phyloP scores from a whole-genome alignment of 1,284 basidiomycete species.

The Prillingera fragicola region DNA sequence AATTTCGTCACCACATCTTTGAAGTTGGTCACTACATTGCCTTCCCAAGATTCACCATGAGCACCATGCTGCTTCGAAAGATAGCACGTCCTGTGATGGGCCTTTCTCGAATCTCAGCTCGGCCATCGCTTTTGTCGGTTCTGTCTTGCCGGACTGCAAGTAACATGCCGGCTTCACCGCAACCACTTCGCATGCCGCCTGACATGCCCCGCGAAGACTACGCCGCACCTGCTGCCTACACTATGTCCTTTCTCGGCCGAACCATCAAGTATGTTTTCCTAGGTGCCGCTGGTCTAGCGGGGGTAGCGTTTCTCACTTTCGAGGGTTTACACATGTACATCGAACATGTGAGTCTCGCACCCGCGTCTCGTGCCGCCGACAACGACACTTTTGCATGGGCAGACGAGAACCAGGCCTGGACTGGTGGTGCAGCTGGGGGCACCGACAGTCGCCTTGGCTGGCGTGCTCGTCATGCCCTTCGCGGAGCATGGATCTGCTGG shows the following conservation, averaged over 20 bases:
- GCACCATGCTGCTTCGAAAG: too few species aligned
- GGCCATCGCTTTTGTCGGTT: too few species aligned
- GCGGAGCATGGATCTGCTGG: constrained; percentile 70
- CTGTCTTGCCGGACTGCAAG: too few species aligned
- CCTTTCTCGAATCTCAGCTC: too few species aligned
- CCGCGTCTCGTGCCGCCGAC: constrained; percentile 41
- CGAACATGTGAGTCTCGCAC: constrained; percentile 58
- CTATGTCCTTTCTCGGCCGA: constrained; percentile 33
- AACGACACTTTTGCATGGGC: constrained; percentile 69
- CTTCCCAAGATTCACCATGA: too few species aligned
- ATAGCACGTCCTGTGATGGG: too few species aligned
- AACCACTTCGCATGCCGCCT: constrained; percentile 30
- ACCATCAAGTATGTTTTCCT: constrained; percentile 36
- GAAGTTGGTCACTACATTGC: too few species aligned
- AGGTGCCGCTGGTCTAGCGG: constrained; percentile 42
- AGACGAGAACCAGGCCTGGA: constrained; percentile 64
- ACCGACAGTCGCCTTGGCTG: constrained; percentile 67
- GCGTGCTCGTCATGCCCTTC: constrained; percentile 60
- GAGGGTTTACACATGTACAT: constrained; percentile 66
- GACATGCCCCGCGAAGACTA: constrained; percentile 45
- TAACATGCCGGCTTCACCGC: too few species aligned
- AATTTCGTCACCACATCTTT: too few species aligned
- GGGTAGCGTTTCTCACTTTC: constrained; percentile 51
- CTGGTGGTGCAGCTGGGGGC: constrained; percentile 62
- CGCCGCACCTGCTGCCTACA: constrained; percentile 41